Base-by-base conservation (phyloP, 192 early-diverging fungal species). In the Umbelopsis ramanniana region DNA sequence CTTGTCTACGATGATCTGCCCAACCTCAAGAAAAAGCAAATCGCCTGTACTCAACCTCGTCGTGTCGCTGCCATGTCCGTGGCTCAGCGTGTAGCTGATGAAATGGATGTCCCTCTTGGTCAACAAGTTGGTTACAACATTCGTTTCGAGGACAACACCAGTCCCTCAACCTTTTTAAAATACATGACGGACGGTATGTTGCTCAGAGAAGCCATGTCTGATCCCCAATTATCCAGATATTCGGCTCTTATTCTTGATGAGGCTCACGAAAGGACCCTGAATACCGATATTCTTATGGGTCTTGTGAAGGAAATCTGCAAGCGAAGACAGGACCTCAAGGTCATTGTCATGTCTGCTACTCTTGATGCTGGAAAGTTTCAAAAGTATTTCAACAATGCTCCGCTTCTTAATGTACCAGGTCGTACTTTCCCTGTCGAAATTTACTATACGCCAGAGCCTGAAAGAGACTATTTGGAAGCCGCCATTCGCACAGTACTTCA, bases 141-240 rank as follows among this genome's bases (percentile, higher is more conserved):
- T 76, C 93, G 98, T 86, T 99, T 99, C 73, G 97, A 99, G 80
- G 96, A 98, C 79, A 90, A 91, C 77, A 98, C 97, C 2, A 91
- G 91, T 9, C 74, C 83, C 11, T 88, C 83, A 19, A 99, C 97
- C 1, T 79, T 93, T 23, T 86, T 99, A 29, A 98, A 98, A 84
- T 98, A 97, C 82, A 95, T 97, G 86, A 99, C 98, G 1, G 97
- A 98, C 81, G 98, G 98, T 94, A 98, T 99, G 97, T 86, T 99
- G 35, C 79, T 99, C 43, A 90, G 97, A 57, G 96, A 98, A 81
- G 96, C 97, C 38, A 98, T 98, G 96, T 90, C 88, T 21, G 96
- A 98, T 77, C 96, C 95, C 37, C 63, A 89, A 57, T 78, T 99
- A 47, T 81, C 83, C 24, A 79, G 95, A 52, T 98, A 98, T 77